These are phyloP conservation scores for Neofusicoccum sp. DNA, from an alignment of 2,329 filamentous ascomycete species.

Conservation along the genomic window DNA sequence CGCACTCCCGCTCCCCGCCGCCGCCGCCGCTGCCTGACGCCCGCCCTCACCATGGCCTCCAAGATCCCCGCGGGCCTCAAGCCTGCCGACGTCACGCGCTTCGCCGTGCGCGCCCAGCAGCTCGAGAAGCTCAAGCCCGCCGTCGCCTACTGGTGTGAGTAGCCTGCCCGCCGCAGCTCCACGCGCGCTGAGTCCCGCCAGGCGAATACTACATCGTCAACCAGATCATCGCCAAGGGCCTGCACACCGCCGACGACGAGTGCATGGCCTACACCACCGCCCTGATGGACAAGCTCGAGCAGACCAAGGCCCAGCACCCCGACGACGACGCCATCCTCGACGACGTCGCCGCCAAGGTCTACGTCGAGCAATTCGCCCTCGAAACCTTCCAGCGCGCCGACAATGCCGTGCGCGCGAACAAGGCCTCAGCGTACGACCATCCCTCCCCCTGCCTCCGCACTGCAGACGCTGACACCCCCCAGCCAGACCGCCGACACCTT, in stretches of 20 bases:
- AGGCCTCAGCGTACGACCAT: slow-evolving; percentile 69
- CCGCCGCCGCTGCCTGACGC: not conserved
- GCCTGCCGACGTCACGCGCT: slow-evolving; percentile 79
- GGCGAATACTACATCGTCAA: slow-evolving; percentile 93
- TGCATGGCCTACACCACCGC: slow-evolving; percentile 77
- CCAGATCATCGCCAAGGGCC: slow-evolving; percentile 78
- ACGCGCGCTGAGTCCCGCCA: slow-evolving; percentile 41
- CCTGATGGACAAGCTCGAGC: slow-evolving; percentile 90
- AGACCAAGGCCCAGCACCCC: slow-evolving; percentile 72
- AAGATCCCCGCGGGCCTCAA: slow-evolving; percentile 73
- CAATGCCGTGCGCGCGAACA: slow-evolving; percentile 77
- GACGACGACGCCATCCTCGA: slow-evolving; percentile 83
- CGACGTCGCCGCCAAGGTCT: slow-evolving; percentile 83
- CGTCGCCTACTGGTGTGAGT: slow-evolving; percentile 92
- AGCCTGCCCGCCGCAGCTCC: not conserved
- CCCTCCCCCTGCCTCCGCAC: not conserved
- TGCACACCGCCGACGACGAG: slow-evolving; percentile 79
- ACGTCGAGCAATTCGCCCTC: slow-evolving; percentile 90
- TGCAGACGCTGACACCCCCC: slow-evolving; percentile 14
- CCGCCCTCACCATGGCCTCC: slow-evolving; percentile 64
- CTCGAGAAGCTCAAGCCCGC: slow-evolving; percentile 83
- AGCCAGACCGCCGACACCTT: slow-evolving; percentile 95
- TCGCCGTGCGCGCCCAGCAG: slow-evolving; percentile 80
- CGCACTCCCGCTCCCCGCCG: too few relatives aligned
- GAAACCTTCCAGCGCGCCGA: slow-evolving; percentile 87